Evolutionary conservation across 257 asterid species (phyloP), one percentile per base, ranked within the genome.

Genomic region (Cynanchum wilfordii): DNA sequence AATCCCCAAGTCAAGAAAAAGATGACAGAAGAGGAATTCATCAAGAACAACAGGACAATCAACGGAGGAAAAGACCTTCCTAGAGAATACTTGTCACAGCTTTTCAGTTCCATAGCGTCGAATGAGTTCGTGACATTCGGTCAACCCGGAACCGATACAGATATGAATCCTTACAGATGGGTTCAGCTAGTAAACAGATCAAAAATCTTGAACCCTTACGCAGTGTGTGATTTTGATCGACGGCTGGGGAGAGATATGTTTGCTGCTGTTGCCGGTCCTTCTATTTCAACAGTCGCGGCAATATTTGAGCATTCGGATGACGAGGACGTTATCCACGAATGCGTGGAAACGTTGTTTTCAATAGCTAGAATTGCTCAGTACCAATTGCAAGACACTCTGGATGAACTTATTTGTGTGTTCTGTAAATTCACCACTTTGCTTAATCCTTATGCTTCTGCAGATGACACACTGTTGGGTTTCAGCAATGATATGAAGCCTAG

Each of bases 1-100:
- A 95, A 95, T 58, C 95, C 96, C 7, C 99, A 95, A 74, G 99
- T 95, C 70, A 95, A 90, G 86, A 95, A 92, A 85, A 95, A 89
- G 70, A 95, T 95, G 99, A 84, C 98, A 2, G 99, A 91, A 66
- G 99, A 95, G 54, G 99, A 95, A 47, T 95, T 95, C 82, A 89
- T 95, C 25, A 79, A 82, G 69, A 95, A 95, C 78, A 90, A 91
- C 33, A 77, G 98, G 68, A 79, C 85, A 8, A 95, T 95, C 54
- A 92, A 95, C 57, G 96, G 87, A 19, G 99, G 98, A 42, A 82
- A 75, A 16, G 98, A 95, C 80, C 93, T 95, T 47, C 99, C 99
- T 0, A 78, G 92, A n/a, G 98, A 91, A 57, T 92, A 95, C 71
- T 84, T 95, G 1, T 88, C 92, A 0, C 95, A 92, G 84, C 89